These are phyloP conservation scores for Baudoinia panamericana DNA, from an alignment of 495 filamentous ascomycete species.

Conservation along the genomic window DNA sequence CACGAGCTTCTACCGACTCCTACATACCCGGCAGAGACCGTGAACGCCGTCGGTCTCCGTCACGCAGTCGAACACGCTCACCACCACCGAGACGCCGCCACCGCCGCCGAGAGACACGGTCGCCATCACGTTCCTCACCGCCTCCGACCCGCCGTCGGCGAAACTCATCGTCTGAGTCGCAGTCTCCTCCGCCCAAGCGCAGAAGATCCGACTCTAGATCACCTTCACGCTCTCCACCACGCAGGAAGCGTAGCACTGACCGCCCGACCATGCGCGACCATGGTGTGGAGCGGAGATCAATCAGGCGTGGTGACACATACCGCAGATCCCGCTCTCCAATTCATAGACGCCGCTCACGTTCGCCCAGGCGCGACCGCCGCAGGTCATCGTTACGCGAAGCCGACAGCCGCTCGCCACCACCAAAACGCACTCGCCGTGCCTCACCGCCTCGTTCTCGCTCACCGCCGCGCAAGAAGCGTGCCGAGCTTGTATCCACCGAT, in stretches of 20 bases:
- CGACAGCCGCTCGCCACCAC: conserved; percentile 33
- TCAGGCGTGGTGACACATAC: conserved; percentile 5
- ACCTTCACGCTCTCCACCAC: conserved; percentile 19
- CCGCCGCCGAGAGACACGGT: no score
- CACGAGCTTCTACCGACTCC: conserved; percentile 41
- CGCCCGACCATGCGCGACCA: conserved; percentile 10
- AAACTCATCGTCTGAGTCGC: conserved; percentile 11
- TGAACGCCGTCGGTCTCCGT: conserved; percentile 12
- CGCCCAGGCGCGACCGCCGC: conserved; percentile 39
- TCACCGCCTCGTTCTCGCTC: conserved; percentile 10
- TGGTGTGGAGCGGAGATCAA: conserved; percentile 8
- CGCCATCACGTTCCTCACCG: no score
- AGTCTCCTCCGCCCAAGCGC: conserved; percentile 19
- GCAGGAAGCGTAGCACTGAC: conserved; percentile 4
- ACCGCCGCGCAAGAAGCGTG: conserved; percentile 5
- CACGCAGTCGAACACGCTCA: conserved; percentile 9
- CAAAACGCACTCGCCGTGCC: conserved; percentile 19
- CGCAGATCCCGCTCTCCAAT: conserved; percentile 22
- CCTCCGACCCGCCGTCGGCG: no score
- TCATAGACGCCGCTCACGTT: conserved; percentile 47
- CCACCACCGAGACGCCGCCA: conserved; percentile 1
- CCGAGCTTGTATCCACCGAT: conserved; percentile 1
- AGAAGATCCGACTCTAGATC: conserved; percentile 15
- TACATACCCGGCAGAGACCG: conserved; percentile 37
- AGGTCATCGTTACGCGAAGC: conserved; percentile 23